A percentile compares a stretch with the other conserved stretches of the same genome.
phyloP scores from a whole-genome alignment of 2,329 filamentous ascomycete genomes.

The Aspergillus felis region DNA sequence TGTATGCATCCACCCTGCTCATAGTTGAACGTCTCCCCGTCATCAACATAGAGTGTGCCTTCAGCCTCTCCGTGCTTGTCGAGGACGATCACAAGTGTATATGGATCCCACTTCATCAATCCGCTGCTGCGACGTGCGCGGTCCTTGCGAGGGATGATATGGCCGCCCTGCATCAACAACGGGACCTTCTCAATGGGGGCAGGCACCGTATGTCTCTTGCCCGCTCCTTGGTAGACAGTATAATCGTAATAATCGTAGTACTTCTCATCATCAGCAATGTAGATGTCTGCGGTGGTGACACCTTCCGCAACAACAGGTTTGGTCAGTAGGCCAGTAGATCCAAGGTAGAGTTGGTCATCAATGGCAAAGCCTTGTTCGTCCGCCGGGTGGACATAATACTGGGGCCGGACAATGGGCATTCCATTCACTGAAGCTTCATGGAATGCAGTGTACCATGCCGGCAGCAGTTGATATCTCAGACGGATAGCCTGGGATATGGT shows the following conservation, averaged over 20 bases:
- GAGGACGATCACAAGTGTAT: constrained; percentile 79
- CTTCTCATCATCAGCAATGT: constrained; percentile 80
- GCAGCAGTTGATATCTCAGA: constrained; percentile 82
- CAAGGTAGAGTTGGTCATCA: constrained; percentile 92
- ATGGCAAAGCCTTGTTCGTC: constrained; percentile 84
- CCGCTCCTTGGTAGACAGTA: constrained; percentile 67
- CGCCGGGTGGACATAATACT: constrained; percentile 85
- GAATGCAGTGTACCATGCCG: constrained; percentile 96
- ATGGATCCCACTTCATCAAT: constrained; percentile 91
- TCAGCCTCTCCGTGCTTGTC: constrained; percentile 66
- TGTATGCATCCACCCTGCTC: constrained; percentile 84
- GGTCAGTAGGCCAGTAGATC: constrained; percentile 80
- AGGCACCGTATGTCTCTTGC: constrained; percentile 64
- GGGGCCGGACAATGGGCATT: constrained; percentile 81
- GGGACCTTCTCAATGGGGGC: constrained; percentile 85
- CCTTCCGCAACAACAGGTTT: constrained; percentile 84
- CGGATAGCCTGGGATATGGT: constrained; percentile 87
- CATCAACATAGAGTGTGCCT: constrained; percentile 84
- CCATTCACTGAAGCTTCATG: constrained; percentile 79
- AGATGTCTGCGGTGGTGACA: constrained; percentile 69
- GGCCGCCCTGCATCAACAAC: constrained; percentile 85
- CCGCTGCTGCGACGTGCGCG: constrained; percentile 78
- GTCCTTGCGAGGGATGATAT: constrained; percentile 88
- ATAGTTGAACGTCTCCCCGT: constrained; percentile 89
- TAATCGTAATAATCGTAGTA: constrained; percentile 98